Evolutionary conservation across 441 rosid species (phyloP).

Genomic region (Macaranga tanarius): DNA sequence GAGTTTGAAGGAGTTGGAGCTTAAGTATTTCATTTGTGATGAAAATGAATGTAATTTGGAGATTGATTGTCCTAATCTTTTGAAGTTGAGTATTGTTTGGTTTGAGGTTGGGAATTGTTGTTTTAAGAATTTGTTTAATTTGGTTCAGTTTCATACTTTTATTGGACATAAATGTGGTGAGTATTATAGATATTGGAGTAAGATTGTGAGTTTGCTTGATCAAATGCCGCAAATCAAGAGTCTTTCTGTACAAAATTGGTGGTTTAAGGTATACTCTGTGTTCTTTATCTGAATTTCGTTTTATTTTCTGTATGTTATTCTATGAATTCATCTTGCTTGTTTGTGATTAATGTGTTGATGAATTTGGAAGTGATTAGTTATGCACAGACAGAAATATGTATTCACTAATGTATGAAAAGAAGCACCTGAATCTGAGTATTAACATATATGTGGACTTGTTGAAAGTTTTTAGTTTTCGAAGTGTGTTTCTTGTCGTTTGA

Average conservation of each 20-base stretch:
- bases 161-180: background rate
- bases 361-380: no score
- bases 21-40: background rate
- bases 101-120: conserved; percentile 10
- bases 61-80: conserved; percentile 24
- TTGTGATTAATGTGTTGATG: background rate
- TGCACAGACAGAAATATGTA: no score
- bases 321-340: background rate
- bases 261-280: conserved; percentile 14
- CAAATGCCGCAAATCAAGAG: conserved; percentile 18
- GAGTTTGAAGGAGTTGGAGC: conserved; percentile 17
- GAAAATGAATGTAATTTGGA: conserved; percentile 17
- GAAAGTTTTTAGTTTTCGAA: no score
- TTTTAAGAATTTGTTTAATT: conserved; percentile 18
- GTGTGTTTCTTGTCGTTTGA: no score
- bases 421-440: no score
- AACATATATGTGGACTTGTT: no score
- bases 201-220: conserved; percentile 18
- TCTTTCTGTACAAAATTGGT: conserved; percentile 21
- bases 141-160: conserved; percentile 14
- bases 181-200: conserved; percentile 9
- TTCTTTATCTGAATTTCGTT: background rate
- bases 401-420: no score
- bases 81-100: conserved; percentile 14
- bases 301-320: background rate